Evolutionary conservation across 768 basidiomycete genomes (phyloP), one percentile per base, ranked within the genome.

Genomic region (Wakefieldia striispora): DNA sequence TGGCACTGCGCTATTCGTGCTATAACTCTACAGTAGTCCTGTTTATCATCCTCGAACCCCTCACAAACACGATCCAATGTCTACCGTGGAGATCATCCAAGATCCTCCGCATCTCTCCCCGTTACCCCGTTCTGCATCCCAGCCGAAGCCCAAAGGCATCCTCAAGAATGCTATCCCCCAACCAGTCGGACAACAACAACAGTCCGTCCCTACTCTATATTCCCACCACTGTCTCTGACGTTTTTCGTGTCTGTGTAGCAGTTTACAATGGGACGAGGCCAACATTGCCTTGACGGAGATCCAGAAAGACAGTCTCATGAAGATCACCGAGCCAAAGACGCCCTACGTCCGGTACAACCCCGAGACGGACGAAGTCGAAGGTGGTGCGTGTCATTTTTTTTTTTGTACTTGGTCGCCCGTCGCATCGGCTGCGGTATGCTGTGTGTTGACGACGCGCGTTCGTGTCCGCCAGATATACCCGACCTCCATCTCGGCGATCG

Each of bases 311-410:
- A 94, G 91, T 55, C 74, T 93, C 64, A 97, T 97, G 94, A 97
- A 97, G 81, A 97, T 97, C 63, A 93, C 91, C 3, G 94, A 97
- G 63, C 94, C 94, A 45, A 97, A 97, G 79, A 97, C 94, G 10
- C 94, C 94, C 2, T 97, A 89, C 69, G 94, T 97, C 46, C 77
- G 91, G 57, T 95, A 93, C 69, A 88, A 93, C 60, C 79, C 90
- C 3, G 85, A 88, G 64, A 85, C 86, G n/a, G 91, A 93, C 66
- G 79, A 80, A 46, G 71, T 92, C 37, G 91, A 93, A 68, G 84
- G 88, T 54, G 91, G 94, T 92, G 67, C 63, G 74, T 70, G n/a
- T 19, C 34, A n/a, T 33, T 1, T 4, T 13, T 2, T 29, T n/a
- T n/a, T n/a, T n/a, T n/a, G n/a, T n/a, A n/a, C n/a, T n/a, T n/a